Evolutionary conservation across 2,329 filamentous ascomycete species (phyloP).

Genomic region (Fusarium sp.): DNA sequence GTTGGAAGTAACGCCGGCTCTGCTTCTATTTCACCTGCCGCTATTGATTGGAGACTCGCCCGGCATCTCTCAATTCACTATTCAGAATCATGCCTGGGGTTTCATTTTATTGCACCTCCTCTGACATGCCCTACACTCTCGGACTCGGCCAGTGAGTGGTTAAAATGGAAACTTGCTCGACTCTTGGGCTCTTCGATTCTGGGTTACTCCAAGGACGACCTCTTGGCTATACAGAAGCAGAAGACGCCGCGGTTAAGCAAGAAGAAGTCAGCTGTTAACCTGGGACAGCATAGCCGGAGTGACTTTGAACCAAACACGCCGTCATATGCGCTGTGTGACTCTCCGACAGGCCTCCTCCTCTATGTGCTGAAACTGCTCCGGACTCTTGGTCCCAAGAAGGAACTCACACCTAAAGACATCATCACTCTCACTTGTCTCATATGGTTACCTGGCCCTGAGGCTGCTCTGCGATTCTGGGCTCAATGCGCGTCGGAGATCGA

Average conservation of each 20-base stretch:
- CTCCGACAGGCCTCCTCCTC: conserved; percentile 66
- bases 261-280: conserved; percentile 24
- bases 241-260: conserved; percentile 12
- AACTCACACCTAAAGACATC: conserved; percentile 61
- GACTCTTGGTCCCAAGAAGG: conserved; percentile 51
- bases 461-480: conserved; percentile 65
- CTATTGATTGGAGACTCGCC: conserved; percentile 62
- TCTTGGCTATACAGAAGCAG: conserved; percentile 51
- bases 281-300: conserved; percentile 45
- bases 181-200: conserved; percentile 59
- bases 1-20: conserved; percentile 65
- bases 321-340: conserved; percentile 70
- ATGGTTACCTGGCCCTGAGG: conserved; percentile 74
- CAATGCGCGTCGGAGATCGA: conserved; percentile 52
- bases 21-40: conserved; percentile 54
- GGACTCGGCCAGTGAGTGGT: conserved; percentile 57
- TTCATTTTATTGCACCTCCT: conserved; percentile 68
- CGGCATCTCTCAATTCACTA: conserved; percentile 59
- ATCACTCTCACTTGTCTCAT: conserved; percentile 69
- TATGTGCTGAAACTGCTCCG: conserved; percentile 61
- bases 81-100: conserved; percentile 62
- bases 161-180: conserved; percentile 65
- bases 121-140: conserved; percentile 59
- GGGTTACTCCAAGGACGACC: conserved; percentile 65
- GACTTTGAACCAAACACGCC: conserved; percentile 62